Percentiles rank a stretch among this genome's conserved stretches.
phyloP scores from a whole-genome alignment of 2,329 filamentous ascomycete species.

The Epichloe bromicola region DNA sequence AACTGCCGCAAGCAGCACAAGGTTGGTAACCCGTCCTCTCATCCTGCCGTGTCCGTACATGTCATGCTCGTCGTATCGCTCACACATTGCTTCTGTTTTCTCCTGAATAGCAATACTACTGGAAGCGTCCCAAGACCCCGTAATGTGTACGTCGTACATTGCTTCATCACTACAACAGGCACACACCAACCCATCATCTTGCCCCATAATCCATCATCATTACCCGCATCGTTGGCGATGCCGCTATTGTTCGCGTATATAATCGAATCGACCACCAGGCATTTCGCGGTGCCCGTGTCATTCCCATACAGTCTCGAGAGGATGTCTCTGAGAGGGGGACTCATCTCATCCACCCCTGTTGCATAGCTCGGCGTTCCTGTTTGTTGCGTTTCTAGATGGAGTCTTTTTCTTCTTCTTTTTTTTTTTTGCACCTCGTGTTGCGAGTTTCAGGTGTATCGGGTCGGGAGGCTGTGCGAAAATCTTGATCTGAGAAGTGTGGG shows the following conservation, averaged over 20 bases:
- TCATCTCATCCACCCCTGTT: not conserved
- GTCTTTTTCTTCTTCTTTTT: too few relatives aligned
- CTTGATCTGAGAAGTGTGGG: not conserved
- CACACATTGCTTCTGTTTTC: not conserved
- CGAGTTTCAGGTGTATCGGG: not conserved
- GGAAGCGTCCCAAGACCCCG: conserved; percentile 51
- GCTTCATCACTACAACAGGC: too few relatives aligned
- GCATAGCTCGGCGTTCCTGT: conserved; percentile 3
- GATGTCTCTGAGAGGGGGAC: not conserved
- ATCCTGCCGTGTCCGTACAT: not conserved
- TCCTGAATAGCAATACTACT: conserved; percentile 53
- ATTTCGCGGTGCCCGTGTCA: not conserved
- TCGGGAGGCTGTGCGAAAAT: not conserved
- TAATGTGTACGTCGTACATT: conserved; percentile 16
- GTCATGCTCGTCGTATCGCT: not conserved
- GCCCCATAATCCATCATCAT: not conserved
- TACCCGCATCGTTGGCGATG: not conserved
- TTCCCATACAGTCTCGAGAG: not conserved
- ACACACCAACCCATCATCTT: not conserved
- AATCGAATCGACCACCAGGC: not conserved
- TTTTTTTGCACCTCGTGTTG: not conserved
- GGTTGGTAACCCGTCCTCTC: conserved; percentile 40
- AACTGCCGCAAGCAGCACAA: conserved; percentile 94
- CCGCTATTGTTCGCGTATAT: conserved; percentile 2
- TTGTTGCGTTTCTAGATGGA: not conserved